Evolutionary conservation across 2,329 filamentous ascomycete species (phyloP), one percentile per base, ranked within the genome.

Genomic region (Aspergillus pseudoviridinutans): DNA sequence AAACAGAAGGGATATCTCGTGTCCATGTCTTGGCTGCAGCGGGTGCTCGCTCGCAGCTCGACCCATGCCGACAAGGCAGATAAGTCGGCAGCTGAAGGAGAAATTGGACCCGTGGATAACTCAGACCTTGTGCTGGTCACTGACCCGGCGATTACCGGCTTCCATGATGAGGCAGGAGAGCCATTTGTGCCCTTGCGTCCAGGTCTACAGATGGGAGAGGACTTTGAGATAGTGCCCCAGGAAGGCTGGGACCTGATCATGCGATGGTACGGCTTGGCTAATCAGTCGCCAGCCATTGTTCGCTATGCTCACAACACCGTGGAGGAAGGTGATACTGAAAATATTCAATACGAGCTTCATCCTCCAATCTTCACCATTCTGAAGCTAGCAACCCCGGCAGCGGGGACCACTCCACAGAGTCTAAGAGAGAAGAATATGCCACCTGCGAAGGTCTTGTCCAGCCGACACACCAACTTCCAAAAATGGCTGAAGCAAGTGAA

Each of bases 331-430:
- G 81, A 81, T 2, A 68, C 76, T n/a, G 78, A 84, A 42, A 91
- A 96, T 62, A 77, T 96, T 50, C 80, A 89, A 66, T 96, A 89
- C 71, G 94, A 97, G 75, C 80, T 91, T 44, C 86, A 92, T 67
- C 94, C 92, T 4, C 91, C 91, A 0, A 81, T 96, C 47, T 90
- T 97, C 71, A 91, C 87, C 1, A 81, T 97, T 59, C 86, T 96
- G 69, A 91, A 93, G 64, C 79, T 97, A 1, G 87, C 87, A 71
- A 80, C 80, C 64, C 71, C 75, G 8, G 84, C 84, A 2, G 78
- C 82, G 20, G 76, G 80, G 53, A 86, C 81, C 62, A 82, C 84
- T 1, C 78, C 84, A 41, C 82, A 87, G 66, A 76, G 81, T 1
- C 75, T 88, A 56, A 86, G 87, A 66, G 83, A 86, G 10, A 82